Evolutionary conservation across 257 asterid species (phyloP), one percentile per base, ranked within the genome.

Genomic region (Solanum neorickii): DNA sequence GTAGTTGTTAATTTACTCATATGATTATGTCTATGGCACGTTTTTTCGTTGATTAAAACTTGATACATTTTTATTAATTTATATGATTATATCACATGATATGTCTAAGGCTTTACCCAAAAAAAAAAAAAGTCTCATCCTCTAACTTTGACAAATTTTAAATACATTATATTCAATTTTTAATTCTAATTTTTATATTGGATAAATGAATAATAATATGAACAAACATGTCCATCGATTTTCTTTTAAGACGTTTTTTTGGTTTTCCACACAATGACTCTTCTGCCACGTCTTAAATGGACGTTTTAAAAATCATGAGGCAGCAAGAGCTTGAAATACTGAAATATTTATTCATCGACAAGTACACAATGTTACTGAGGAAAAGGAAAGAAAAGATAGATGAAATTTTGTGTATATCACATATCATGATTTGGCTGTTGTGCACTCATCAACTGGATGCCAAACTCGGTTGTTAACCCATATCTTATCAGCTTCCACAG

Each of bases 391-490:
- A 35, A 84, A 77, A 77, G 12, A 83, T 21, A 1, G 52, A 39
- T 39, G 82, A 25, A 23, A 41, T 68, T 49, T 21, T 23, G 16
- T 82, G 85, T 82, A 47, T 47, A 27, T 49, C 68, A 83, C 35
- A 33, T 33, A 33, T 91, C 90, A 87, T 70, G 87, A 85, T 16
- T 86, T 83, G 87, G 84, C 39, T 52, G 83, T 66, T 1, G 91
- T 88, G 37, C 94, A 94, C 72, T 94, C 97, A 82, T 96, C 97
- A 29, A 93, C 78, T 10, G 90, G 94, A 88, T 91, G 86, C 94
- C 94, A 95, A 60, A 62, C 39, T 72, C 98, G 88, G 88, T 96
- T 96, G 47, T 66, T 92, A 82, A 96, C 92, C 98, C 99, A 96
- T 93, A 93, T 44, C 7, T 93, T 74, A 90, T 96, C 98, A 31